These are phyloP conservation scores for Lactarius hengduanensis DNA, from an alignment of 768 basidiomycete species.

Conservation along the genomic window DNA sequence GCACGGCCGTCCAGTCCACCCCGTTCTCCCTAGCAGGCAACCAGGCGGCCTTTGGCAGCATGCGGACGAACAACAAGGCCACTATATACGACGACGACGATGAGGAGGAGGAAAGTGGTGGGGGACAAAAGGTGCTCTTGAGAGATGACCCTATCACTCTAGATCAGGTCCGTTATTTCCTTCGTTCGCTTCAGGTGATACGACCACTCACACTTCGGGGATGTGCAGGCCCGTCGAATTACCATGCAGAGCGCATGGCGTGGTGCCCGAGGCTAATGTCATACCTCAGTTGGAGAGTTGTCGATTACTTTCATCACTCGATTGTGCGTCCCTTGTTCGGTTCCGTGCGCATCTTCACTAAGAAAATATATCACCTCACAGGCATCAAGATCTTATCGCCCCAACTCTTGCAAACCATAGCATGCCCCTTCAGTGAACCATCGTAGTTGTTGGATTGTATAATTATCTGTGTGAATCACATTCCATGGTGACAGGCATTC, in stretches of 20 bases:
- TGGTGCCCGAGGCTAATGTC: constrained; percentile 50
- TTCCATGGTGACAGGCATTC: constrained; percentile 2
- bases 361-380: background rate
- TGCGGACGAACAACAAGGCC: constrained; percentile 46
- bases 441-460: constrained; percentile 29
- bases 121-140: constrained; percentile 72
- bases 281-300: constrained; percentile 20
- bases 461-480: constrained; percentile 24
- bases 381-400: constrained; percentile 23
- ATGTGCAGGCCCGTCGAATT: constrained; percentile 68
- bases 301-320: constrained; percentile 15
- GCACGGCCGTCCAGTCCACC: constrained; percentile 76
- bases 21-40: constrained; percentile 78
- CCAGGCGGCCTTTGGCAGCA: constrained; percentile 82
- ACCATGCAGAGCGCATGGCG: constrained; percentile 91
- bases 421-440: constrained; percentile 22
- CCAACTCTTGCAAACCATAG: constrained; percentile 20
- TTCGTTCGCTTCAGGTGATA: constrained; percentile 17
- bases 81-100: constrained; percentile 71
- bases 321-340: constrained; percentile 5
- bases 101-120: constrained; percentile 51
- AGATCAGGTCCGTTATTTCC: constrained; percentile 67
- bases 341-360: background rate
- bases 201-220: constrained; percentile 3
- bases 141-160: constrained; percentile 84